phyloP scores from a whole-genome alignment of 1,284 basidiomycete genomes.

The Ustilago nuda region DNA sequence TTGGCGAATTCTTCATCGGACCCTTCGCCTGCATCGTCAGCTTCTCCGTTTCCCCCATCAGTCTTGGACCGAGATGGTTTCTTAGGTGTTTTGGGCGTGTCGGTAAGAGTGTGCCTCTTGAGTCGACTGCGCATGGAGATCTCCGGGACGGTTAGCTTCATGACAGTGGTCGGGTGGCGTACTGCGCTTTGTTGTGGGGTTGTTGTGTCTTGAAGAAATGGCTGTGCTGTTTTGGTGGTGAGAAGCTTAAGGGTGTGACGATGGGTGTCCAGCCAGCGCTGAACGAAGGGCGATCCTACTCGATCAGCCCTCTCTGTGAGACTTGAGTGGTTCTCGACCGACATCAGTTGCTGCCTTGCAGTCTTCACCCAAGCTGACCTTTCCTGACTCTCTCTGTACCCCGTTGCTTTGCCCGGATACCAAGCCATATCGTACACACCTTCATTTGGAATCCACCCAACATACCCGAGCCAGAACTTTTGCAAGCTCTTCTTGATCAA shows the following conservation, averaged over 20 bases:
- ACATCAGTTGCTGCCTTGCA: slow-evolving; percentile 3
- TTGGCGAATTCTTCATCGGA: slow-evolving; percentile 26
- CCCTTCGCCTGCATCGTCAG: slow-evolving; percentile 11
- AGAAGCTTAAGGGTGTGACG: not conserved
- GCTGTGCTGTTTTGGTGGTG: slow-evolving; percentile 8
- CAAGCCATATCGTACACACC: slow-evolving; percentile 43
- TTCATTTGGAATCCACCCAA: slow-evolving; percentile 30
- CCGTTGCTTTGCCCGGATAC: slow-evolving; percentile 44
- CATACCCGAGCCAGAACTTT: slow-evolving; percentile 29
- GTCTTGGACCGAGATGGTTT: not conserved
- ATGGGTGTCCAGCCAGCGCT: slow-evolving; percentile 26
- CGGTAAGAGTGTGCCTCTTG: slow-evolving; percentile 13
- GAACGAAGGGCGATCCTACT: slow-evolving; percentile 44
- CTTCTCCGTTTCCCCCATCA: slow-evolving; percentile 11
- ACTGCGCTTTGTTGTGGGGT: slow-evolving; percentile 21
- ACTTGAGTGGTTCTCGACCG: not conserved
- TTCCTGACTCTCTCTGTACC: slow-evolving; percentile 20
- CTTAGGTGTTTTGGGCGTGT: slow-evolving; percentile 17
- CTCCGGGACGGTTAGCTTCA: slow-evolving; percentile 33
- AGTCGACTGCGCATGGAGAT: slow-evolving; percentile 27
- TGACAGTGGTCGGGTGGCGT: slow-evolving; percentile 33
- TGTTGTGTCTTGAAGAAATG: slow-evolving; percentile 16
- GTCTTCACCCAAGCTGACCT: slow-evolving; percentile 22
- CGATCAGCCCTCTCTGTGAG: not conserved
- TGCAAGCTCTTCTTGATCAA: slow-evolving; percentile 21